Conservation (phyloP, 176 grass and related monocot genomes). For the Hyparrhenia diplandra region DNA sequence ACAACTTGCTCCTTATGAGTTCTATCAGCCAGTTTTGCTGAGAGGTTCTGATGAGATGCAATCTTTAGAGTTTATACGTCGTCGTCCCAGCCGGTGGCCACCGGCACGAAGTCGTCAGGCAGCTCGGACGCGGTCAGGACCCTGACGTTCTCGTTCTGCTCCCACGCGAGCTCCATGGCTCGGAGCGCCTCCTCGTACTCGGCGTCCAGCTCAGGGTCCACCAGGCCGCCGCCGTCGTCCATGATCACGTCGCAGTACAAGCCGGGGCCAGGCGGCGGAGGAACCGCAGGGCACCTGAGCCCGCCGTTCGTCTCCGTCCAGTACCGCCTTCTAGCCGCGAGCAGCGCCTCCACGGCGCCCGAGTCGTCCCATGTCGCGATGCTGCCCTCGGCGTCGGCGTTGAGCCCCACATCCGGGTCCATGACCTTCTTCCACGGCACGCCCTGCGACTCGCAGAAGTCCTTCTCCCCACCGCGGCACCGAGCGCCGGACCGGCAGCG, state of each 20-base stretch:
- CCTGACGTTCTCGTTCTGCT: neutral
- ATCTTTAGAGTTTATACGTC: neutral
- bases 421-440: constrained; percentile 33
- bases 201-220: neutral
- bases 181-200: constrained; percentile 12
- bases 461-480: constrained; percentile 36
- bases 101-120: neutral
- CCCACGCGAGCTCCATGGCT: neutral
- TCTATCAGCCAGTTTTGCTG: too few species aligned
- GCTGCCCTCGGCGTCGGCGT: neutral
- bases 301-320: constrained; percentile 28
- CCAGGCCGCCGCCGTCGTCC: neutral
- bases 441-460: constrained; percentile 14
- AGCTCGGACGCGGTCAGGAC: neutral
- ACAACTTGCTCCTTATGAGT: too few species aligned
- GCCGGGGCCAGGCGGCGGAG: constrained; percentile 12
- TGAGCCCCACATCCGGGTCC: neutral
- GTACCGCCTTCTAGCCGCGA: constrained; percentile 34
- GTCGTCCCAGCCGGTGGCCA: constrained; percentile 26
- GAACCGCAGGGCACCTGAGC: neutral
- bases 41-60: too few species aligned
- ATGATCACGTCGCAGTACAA: constrained; percentile 11
- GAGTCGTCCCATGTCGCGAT: constrained; percentile 43
- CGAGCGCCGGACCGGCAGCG: neutral
- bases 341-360: constrained; percentile 27